Conservation (phyloP, 345 rosid species). For the Salix caprea region DNA sequence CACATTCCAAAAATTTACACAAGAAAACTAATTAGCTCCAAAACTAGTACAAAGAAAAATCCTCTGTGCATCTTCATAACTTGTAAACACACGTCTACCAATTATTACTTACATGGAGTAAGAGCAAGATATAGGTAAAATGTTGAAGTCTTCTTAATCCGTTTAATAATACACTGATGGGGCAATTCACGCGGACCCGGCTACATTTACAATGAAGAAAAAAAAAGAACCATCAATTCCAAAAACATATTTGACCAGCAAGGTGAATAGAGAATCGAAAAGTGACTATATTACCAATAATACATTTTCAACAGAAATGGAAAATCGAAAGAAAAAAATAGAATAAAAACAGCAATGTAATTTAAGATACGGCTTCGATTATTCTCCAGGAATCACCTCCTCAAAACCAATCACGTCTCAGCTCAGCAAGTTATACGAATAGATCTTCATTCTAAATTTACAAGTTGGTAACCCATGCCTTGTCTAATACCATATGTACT, state of each 20-base stretch:
- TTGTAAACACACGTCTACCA: background rate
- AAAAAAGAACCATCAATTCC: constrained; percentile 4
- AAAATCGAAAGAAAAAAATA: background rate
- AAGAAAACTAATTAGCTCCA: constrained; percentile 5
- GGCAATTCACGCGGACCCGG: constrained; percentile 67
- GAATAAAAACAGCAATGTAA: background rate
- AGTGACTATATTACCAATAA: background rate
- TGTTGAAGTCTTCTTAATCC: constrained; percentile 69
- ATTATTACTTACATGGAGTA: constrained; percentile 57
- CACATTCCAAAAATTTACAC: background rate
- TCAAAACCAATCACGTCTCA: background rate
- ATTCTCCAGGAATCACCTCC: background rate
- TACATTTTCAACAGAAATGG: background rate
- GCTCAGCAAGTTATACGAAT: background rate
- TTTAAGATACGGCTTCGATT: background rate
- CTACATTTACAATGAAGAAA: constrained; percentile 39
- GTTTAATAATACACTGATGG: constrained; percentile 70
- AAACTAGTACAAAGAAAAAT: background rate
- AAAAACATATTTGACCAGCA: constrained; percentile 1
- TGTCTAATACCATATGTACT: background rate
- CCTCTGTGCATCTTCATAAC: background rate
- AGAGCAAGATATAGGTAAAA: constrained; percentile 72
- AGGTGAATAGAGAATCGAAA: background rate
- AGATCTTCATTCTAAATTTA: background rate
- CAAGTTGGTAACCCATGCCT: background rate